Percentiles rank a stretch among this genome's conserved stretches.
Conservation (phyloP, 495 filamentous ascomycete genomes). For the Penicillium bovifimosum region DNA sequence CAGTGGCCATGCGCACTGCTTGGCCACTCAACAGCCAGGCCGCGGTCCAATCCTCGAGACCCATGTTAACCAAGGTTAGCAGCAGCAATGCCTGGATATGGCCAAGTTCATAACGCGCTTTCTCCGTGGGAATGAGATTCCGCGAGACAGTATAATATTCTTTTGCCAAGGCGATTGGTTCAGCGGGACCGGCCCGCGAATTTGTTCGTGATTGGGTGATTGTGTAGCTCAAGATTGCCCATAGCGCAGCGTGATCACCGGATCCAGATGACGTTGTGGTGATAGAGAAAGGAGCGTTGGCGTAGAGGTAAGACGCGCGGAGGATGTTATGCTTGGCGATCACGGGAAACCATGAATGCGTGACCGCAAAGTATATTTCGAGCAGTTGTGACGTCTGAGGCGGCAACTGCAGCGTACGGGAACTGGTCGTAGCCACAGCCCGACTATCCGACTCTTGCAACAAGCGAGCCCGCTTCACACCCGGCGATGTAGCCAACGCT, state of each 20-base stretch:
- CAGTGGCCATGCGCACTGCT: conserved; percentile 53
- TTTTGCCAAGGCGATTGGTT: conserved; percentile 22
- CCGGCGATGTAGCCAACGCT: conserved; percentile 19
- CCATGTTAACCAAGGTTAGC: conserved; percentile 55
- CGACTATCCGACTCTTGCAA: conserved; percentile 16
- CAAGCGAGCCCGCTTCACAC: conserved; percentile 29
- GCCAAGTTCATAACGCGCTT: conserved; percentile 50
- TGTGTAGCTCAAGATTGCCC: conserved; percentile 56
- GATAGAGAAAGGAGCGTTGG: conserved; percentile 43
- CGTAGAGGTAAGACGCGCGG: conserved; percentile 46
- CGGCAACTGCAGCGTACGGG: conserved; percentile 44
- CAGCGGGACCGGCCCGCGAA: conserved; percentile 20
- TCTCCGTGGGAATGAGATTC: conserved; percentile 52
- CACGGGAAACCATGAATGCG: conserved; percentile 68
- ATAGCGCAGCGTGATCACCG: conserved; percentile 58
- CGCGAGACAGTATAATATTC: conserved; percentile 56
- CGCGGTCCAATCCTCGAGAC: conserved; percentile 45
- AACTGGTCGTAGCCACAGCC: conserved; percentile 5
- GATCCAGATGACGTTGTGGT: conserved; percentile 36
- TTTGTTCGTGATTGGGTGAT: conserved; percentile 35
- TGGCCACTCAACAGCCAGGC: conserved; percentile 60
- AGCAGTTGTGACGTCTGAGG: conserved; percentile 58
- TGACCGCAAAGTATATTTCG: conserved; percentile 68
- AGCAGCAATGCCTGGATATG: conserved; percentile 63
- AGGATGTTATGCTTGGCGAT: conserved; percentile 63